Evolutionary conservation across 129 eudicot species (phyloP).

Genomic region (Rutidosis leptorrhynchoides): DNA sequence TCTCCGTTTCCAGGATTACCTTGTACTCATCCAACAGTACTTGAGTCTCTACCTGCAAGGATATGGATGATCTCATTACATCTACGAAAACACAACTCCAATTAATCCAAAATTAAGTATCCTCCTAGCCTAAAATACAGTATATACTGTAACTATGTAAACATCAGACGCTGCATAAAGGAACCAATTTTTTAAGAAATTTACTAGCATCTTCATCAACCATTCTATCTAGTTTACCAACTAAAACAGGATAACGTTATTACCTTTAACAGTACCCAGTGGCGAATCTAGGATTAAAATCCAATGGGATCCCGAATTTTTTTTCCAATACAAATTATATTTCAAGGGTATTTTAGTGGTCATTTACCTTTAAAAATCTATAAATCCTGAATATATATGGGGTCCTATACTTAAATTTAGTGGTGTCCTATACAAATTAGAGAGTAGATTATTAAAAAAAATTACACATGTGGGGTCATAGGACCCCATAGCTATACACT

Average conservation of each 20-base stretch:
- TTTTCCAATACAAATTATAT: too few species aligned
- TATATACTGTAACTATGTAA: conserved; percentile 17
- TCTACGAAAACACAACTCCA: conserved; percentile 3
- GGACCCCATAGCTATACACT: too few species aligned
- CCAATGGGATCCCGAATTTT: too few species aligned
- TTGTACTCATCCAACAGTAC: conserved; percentile 89
- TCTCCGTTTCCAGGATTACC: conserved; percentile 50
- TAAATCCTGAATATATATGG: too few species aligned
- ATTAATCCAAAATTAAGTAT: neutral
- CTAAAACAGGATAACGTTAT: neutral
- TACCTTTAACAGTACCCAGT: neutral
- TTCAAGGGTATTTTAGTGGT: too few species aligned
- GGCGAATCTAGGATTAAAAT: too few species aligned
- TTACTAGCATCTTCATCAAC: neutral
- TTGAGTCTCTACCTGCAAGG: conserved; percentile 70
- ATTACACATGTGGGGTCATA: too few species aligned
- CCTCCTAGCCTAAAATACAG: neutral
- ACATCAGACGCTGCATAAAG: neutral
- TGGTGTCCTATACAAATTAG: too few species aligned
- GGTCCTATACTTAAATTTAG: too few species aligned
- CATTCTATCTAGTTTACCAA: neutral
- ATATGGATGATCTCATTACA: conserved; percentile 22
- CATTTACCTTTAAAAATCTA: too few species aligned
- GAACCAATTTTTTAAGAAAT: neutral
- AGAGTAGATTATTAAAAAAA: too few species aligned